A percentile compares a stretch with the other conserved stretches of the same genome.
These are phyloP conservation scores for Pulveroboletus sp. DNA, from an alignment of 768 basidiomycete genomes.

Conservation along the genomic window DNA sequence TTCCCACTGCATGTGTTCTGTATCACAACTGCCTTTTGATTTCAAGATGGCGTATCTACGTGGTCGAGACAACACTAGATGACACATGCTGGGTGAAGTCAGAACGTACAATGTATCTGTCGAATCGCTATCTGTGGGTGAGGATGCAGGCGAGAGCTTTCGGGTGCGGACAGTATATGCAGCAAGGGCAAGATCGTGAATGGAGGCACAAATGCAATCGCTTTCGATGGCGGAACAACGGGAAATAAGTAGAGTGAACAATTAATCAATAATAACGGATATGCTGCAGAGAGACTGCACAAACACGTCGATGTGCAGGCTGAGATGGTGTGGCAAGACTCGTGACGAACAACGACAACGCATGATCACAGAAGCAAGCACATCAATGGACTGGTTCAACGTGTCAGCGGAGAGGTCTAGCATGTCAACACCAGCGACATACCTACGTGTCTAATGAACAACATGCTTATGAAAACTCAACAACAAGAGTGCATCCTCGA, in stretches of 20 bases:
- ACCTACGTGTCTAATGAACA: conserved; percentile 42
- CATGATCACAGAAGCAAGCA: conserved; percentile 12
- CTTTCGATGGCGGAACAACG: conserved; percentile 2
- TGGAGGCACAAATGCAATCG: conserved; percentile 6
- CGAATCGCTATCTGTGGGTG: conserved; percentile 13
- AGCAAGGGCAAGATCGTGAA: conserved; percentile 11
- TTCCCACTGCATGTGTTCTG: background rate
- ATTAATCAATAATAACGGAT: conserved; percentile 37
- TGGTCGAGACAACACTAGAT: conserved; percentile 2
- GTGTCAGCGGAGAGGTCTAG: conserved; percentile 8
- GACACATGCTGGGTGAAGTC: conserved; percentile 15
- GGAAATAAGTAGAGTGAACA: conserved; percentile 23
- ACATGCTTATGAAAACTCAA: conserved; percentile 70
- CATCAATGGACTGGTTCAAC: conserved; percentile 11
- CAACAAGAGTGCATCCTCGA: conserved; percentile 71
- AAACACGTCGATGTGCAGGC: conserved; percentile 7
- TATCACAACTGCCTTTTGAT: background rate
- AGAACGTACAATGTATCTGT: conserved; percentile 19
- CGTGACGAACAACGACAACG: conserved; percentile 7
- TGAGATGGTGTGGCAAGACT: conserved; percentile 5
- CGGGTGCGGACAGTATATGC: conserved; percentile 12
- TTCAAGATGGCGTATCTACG: conserved; percentile 21
- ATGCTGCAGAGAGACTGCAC: conserved; percentile 21
- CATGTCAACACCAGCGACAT: conserved; percentile 3
- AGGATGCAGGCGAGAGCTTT: conserved; percentile 10